Percentiles rank a stretch among this genome's conserved stretches.
Evolutionary conservation across 164 flowering plant genomes (phyloP).

Genomic region (Piper betle): DNA sequence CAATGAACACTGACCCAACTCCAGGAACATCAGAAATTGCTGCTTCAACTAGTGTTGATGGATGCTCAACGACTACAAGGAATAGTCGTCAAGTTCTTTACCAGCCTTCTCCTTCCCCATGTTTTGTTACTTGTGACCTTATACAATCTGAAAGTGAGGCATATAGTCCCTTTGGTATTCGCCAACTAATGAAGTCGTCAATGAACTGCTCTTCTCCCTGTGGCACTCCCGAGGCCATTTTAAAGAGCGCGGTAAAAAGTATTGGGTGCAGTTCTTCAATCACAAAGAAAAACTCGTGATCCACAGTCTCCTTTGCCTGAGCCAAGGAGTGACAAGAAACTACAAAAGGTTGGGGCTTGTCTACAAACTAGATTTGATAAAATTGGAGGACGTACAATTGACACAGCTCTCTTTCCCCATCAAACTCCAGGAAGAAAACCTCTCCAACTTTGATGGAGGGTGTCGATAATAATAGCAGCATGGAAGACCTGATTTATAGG

Average conservation of each 20-base stretch:
- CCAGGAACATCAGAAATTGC: conserved; percentile 14
- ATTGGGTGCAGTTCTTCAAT: conserved; percentile 76
- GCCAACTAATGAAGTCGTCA: conserved; percentile 69
- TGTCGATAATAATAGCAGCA: conserved; percentile 27
- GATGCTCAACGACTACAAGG: conserved; percentile 7
- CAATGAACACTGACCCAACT: conserved; percentile 24
- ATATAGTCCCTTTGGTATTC: conserved; percentile 93
- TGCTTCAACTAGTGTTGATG: conserved; percentile 17
- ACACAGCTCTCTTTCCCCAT: conserved; percentile 14
- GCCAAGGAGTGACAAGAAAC: conserved; percentile 55
- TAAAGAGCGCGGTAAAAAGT: conserved; percentile 81
- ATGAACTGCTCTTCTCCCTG: conserved; percentile 58
- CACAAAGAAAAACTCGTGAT: conserved; percentile 79
- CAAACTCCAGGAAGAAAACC: conserved; percentile 8
- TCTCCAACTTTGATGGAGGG: conserved; percentile 11
- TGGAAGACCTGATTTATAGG: conserved; percentile 31
- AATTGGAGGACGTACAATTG: conserved; percentile 8
- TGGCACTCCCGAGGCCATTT: conserved; percentile 55
- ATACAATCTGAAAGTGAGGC: conserved; percentile 56
- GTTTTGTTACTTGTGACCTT: conserved; percentile 88
- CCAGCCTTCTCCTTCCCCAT: conserved; percentile 95
- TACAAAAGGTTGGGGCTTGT: conserved; percentile 37
- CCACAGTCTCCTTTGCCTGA: conserved; percentile 72
- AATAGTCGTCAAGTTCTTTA: conserved; percentile 39
- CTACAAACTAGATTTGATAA: conserved; percentile 15